Base-by-base conservation (phyloP, 2,329 filamentous ascomycete genomes). In the Apiospora pterosperma region DNA sequence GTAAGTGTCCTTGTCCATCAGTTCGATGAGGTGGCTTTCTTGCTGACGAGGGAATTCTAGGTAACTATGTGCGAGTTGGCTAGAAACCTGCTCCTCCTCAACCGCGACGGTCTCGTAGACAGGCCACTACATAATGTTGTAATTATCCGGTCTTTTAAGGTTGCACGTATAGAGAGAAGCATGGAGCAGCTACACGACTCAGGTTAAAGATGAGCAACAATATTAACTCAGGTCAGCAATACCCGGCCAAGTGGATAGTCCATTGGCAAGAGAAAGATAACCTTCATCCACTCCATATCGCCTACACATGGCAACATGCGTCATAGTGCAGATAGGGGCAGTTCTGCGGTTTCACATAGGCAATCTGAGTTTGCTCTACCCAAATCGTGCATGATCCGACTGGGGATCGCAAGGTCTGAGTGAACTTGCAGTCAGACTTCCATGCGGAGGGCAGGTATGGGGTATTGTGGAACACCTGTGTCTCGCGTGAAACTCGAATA, bases 1-100 rank as follows among this genome's bases (percentile, higher is more conserved):
- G 96, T 97, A 84, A 75, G 88, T 77, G n/a, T 28, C 8, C 34
- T 7, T 23, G 4, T 19, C 19, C 28, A 28, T 16, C 12, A 19
- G 14, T 39, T 16, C 10, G 36, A 31, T 23, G 25, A 16, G 16
- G 5, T 12, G 25, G 4, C 28, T n/a, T 55, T 31, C 16, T 44
- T 31, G 31, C 52, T 66, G 39, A 66, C 62, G 38, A 52, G 11
- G 5, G 25, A n/a, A 3, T n/a, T n/a, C n/a, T 59, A 85, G 83
- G 82, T 65, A 85, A 85, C 68, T 85, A 85, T 72, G 82, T 85
- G 38, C 77, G 81, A 69, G 61, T 83, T 41, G 76, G 76, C 48
- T 74, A 75, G 69, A 72, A 64, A 59, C 65, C 66, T 58, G 25
- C 44, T 36, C 36, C 59, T 12, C 62, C 62, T 12, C 8, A 48